Evolutionary conservation across 805 yeast genomes (phyloP).

Genomic region (Torulaspora delbrueckii): DNA sequence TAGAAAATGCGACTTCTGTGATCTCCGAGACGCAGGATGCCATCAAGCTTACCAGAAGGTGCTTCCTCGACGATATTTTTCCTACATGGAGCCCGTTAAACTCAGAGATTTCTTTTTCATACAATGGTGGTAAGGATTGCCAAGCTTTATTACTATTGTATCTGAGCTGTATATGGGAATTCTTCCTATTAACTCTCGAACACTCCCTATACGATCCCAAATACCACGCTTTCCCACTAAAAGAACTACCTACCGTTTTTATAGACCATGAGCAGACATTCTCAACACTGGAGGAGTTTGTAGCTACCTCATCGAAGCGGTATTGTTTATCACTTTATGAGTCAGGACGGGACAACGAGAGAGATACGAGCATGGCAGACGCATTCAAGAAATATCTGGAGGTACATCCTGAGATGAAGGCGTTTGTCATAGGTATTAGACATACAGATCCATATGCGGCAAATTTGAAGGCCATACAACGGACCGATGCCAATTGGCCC

Average conservation of each 20-base stretch:
- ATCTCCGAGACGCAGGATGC: conserved; percentile 31
- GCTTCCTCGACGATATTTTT: conserved; percentile 27
- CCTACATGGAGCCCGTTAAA: conserved; percentile 30
- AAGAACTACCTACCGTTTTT: conserved; percentile 50
- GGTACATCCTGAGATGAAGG: conserved; percentile 50
- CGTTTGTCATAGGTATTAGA: conserved; percentile 84
- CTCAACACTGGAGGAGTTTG: conserved; percentile 62
- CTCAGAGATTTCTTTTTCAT: conserved; percentile 68
- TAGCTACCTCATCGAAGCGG: conserved; percentile 45
- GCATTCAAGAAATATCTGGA: conserved; percentile 66
- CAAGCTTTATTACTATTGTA: conserved; percentile 77
- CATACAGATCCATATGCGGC: conserved; percentile 82
- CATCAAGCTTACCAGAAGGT: conserved; percentile 20
- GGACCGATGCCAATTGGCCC: conserved; percentile 92
- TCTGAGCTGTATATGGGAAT: conserved; percentile 48
- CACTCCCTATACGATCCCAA: conserved; percentile 26
- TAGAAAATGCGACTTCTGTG: conserved; percentile 12
- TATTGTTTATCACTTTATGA: conserved; percentile 51
- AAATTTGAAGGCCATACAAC: conserved; percentile 53
- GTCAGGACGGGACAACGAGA: conserved; percentile 26
- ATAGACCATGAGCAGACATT: conserved; percentile 74
- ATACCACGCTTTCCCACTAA: conserved; percentile 25
- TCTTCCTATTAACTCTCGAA: conserved; percentile 15
- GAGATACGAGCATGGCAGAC: conserved; percentile 45
- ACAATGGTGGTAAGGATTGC: conserved; percentile 97